Conservation (phyloP, 768 basidiomycete species). For the Leccinum variicolor region DNA sequence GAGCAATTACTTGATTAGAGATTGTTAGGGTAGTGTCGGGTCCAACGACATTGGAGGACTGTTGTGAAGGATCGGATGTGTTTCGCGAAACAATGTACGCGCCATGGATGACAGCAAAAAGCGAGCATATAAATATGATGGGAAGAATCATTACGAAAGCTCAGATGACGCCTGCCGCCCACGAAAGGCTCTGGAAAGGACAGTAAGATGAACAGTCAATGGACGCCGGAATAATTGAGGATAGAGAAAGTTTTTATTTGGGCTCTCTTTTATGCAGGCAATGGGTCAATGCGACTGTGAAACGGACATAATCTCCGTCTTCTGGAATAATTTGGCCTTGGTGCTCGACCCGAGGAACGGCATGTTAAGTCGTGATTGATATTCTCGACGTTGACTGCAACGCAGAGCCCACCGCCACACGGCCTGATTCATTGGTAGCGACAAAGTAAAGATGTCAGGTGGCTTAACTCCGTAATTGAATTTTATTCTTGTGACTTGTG, state of each 20-base stretch:
- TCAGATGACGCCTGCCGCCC: not conserved
- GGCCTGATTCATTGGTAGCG: not conserved
- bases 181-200: not conserved
- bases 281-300: not conserved
- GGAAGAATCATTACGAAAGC: conserved; percentile 10
- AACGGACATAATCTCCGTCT: not conserved
- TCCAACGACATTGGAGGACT: conserved; percentile 6
- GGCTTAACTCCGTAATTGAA: not conserved
- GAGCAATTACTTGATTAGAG: conserved; percentile 38
- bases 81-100: conserved; percentile 19
- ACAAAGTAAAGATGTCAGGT: not conserved
- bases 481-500: not conserved
- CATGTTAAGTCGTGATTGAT: not conserved
- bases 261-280: conserved; percentile 1
- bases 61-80: not conserved
- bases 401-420: not conserved
- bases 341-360: not conserved
- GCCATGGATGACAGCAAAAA: conserved; percentile 8
- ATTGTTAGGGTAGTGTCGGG: conserved; percentile 32
- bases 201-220: not conserved
- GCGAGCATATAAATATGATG: conserved; percentile 2
- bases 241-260: not conserved
- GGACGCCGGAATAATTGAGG: too few species aligned
- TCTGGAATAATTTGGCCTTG: not conserved
- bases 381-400: not conserved